Base-by-base conservation (phyloP, 176 grass and related monocot species). In the Triticum monococcum region DNA sequence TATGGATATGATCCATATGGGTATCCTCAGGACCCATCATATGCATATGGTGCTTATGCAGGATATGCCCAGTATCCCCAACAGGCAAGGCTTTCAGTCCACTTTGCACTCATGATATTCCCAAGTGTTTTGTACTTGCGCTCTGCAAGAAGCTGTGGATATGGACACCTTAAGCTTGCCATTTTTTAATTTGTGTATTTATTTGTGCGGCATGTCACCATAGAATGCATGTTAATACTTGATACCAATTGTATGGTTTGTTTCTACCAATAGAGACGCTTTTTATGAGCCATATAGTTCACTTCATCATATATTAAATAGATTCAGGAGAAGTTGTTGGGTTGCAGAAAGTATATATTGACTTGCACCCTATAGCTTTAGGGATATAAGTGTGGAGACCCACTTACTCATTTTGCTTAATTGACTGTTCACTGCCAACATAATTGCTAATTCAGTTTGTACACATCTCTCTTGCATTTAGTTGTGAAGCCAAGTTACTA, bases 1-100 rank as follows among this genome's bases (percentile, higher is more conserved):
- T 99, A 99, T 83, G 87, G 87, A 31, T 99, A 99, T 61, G 97
- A 96, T 94, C 88, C 94, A 90, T 99, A 96, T 82, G 87, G 87
- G 64, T 99, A 99, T 83, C 85, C 92, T 81, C 97, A 99, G 79
- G 97, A 99, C 57, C 97, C 92, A 16, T 96, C 93, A 30, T 98
- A 96, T 89, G 86, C 96, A 40, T 98, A 98, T 86, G 87, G 92
- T 56, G 86, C 90, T 89, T 99, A 96, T 91, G 89, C 93, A 81
- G 94, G 92, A 83, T 99, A 99, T 59, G 62, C 87, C 17, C 97
- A 96, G 68, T 99, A 99, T 72, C 92, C 88, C 61, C 97, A 96
- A 86, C 97, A 94, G 94, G 97, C 84, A 87, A 83, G 85, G 69
- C 78, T 80, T 43, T 81, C 23, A 52, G 78, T 48, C 67, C 18